A percentile compares a stretch with the other conserved stretches of the same genome.
phyloP scores from a whole-genome alignment of 2,329 filamentous ascomycete species.

The Sarocladium oryzae region DNA sequence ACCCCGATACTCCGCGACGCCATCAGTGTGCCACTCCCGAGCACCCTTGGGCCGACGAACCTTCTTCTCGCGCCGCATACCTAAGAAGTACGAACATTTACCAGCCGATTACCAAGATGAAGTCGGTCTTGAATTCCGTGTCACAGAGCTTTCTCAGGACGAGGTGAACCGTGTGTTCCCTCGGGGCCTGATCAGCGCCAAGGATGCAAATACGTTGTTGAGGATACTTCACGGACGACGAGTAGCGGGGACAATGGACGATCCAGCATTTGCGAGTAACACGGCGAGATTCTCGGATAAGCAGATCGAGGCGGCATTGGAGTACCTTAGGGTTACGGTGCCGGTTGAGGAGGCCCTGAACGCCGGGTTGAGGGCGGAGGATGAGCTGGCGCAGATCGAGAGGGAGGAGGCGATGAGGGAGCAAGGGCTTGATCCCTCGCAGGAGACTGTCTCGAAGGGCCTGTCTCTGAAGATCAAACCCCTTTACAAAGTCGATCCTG shows the following conservation, averaged over 20 bases:
- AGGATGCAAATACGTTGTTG: conserved; percentile 46
- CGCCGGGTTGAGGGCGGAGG: conserved; percentile 55
- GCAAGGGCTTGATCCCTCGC: not conserved
- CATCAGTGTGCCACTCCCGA: conserved; percentile 14
- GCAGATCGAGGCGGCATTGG: conserved; percentile 41
- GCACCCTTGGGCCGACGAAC: conserved; percentile 19
- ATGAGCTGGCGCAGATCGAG: conserved; percentile 52
- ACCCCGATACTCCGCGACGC: not conserved
- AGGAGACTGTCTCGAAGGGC: not conserved
- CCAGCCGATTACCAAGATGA: conserved; percentile 51
- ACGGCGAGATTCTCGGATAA: conserved; percentile 36
- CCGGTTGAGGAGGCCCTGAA: conserved; percentile 55
- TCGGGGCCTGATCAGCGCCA: conserved; percentile 31
- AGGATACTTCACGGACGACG: conserved; percentile 55
- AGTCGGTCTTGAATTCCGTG: conserved; percentile 46
- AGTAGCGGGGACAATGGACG: conserved; percentile 57
- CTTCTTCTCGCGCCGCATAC: conserved; percentile 26
- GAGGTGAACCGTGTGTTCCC: conserved; percentile 47
- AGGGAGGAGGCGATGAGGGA: conserved; percentile 16
- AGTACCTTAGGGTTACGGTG: conserved; percentile 47
- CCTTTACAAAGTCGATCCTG: conserved; percentile 29
- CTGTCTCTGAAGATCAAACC: not conserved
- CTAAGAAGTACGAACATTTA: conserved; percentile 52
- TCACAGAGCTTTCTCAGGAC: conserved; percentile 38
- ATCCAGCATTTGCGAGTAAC: conserved; percentile 44